phyloP scores from a whole-genome alignment of 345 rosid genomes.

The Excoecaria agallocha region DNA sequence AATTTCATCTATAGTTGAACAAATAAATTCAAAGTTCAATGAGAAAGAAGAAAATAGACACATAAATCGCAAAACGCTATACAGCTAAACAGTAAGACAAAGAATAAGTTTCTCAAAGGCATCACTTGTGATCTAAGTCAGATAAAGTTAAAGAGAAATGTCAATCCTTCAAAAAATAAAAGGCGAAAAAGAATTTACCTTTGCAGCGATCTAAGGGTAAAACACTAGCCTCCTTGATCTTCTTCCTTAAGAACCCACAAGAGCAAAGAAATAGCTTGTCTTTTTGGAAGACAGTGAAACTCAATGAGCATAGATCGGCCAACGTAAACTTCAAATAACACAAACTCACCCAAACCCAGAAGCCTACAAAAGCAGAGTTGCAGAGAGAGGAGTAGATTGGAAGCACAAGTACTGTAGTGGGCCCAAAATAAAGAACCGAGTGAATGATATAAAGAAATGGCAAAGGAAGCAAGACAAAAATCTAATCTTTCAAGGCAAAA shows the following conservation, averaged over 20 bases:
- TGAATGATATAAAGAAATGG: constrained; percentile 15
- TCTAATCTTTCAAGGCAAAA: constrained; percentile 36
- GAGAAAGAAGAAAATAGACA: constrained; percentile 4
- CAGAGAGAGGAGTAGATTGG: constrained; percentile 34
- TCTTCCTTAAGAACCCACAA: constrained; percentile 53
- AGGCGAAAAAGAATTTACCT: constrained; percentile 31
- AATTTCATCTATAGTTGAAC: neutral
- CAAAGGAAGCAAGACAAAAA: constrained; percentile 35
- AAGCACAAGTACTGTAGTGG: constrained; percentile 39
- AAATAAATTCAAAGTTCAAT: constrained; percentile 11
- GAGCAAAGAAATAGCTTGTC: constrained; percentile 40
- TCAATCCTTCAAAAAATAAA: constrained; percentile 15
- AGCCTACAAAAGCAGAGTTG: neutral
- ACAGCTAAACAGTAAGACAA: constrained; percentile 18
- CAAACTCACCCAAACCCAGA: constrained; percentile 29
- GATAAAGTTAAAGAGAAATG: constrained; percentile 41
- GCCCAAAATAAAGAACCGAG: constrained; percentile 1
- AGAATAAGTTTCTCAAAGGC: constrained; percentile 35
- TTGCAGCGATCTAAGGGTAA: constrained; percentile 13
- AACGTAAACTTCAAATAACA: constrained; percentile 42
- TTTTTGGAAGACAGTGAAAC: constrained; percentile 33
- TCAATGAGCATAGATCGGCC: constrained; percentile 46
- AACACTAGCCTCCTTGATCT: constrained; percentile 30
- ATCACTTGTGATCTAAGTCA: constrained; percentile 79
- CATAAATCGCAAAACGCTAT: constrained; percentile 9